Base-by-base conservation (phyloP, 1,284 basidiomycete genomes). In the Paramarasmius palmivorus region DNA sequence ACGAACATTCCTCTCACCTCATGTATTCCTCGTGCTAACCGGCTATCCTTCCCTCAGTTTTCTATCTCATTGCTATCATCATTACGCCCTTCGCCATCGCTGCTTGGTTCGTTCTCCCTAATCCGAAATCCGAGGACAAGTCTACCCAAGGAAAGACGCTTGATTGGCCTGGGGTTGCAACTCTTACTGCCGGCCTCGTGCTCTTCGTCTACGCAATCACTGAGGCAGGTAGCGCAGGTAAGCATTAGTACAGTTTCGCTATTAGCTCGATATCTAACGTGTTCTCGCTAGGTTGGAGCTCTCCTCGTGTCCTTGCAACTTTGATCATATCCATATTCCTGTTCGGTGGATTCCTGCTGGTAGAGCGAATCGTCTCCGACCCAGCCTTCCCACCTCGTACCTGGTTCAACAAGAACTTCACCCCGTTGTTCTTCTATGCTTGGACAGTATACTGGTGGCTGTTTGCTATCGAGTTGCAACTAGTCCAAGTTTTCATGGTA, bases 361-460 rank as follows among this genome's bases (percentile, higher is more conserved):
- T 62, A 25, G 61, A 62, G 47, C 17, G 34, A 14, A 45, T 57
- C 23, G 59, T 59, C 14, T 52, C 53, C 26, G 56, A 57, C 39
- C 61, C 61, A 12, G 59, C 59, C 15, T 37, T 62, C 15, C 60
- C 60, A 2, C 51, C 57, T 14, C 38, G 40, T 9, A 60, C 57
- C n/a, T 61, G 60, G 60, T 52, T 55, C 12, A 57, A 54, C 29
- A 57, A 57, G 49, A 51, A 47, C 29, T 61, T 61, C 42, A 55
- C 54, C 0, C 59, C 59, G 4, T 44, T 61, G 25, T 61, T 61
- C 44, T 62, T 62, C 49, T 62, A 57, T 42, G 57, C 50, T 7
- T 60, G 59, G 57, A 57, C 51, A 23, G 47, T 59, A n/a, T 62
- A 61, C 38, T 62, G 61, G 61, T 62, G 53, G 50, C 20, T 50